Conservation (phyloP, 1,284 basidiomycete species). For the Ceratobasidium sp. region DNA sequence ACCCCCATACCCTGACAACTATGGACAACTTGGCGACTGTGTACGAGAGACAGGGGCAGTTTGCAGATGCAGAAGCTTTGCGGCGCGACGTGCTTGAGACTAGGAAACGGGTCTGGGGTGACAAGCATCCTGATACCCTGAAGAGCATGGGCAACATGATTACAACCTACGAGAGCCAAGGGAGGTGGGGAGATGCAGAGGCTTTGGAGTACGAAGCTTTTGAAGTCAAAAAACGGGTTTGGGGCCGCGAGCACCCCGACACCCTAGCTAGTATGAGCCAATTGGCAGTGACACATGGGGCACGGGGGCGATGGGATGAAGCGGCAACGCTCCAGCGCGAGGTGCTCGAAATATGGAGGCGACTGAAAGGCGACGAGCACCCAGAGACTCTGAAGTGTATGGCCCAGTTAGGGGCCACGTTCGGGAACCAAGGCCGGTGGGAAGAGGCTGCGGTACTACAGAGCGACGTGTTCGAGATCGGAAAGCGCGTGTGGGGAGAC, state of each 20-base stretch:
- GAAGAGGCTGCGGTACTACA: not conserved
- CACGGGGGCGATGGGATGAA: not conserved
- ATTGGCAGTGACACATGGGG: not conserved
- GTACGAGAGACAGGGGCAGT: not conserved
- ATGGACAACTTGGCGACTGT: not conserved
- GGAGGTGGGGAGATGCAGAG: constrained; percentile 11
- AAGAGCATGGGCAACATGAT: not conserved
- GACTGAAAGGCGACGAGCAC: too few species aligned
- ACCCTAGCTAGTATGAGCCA: not conserved
- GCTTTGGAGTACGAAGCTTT: not conserved
- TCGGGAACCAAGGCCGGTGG: not conserved
- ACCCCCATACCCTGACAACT: not conserved
- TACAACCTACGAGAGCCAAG: not conserved
- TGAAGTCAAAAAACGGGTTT: not conserved
- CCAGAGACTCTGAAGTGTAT: too few species aligned
- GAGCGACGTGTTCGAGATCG: not conserved
- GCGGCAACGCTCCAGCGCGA: not conserved
- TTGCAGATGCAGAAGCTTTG: not conserved
- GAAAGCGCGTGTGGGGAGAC: constrained; percentile 3
- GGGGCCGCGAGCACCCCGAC: not conserved
- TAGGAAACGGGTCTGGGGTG: constrained; percentile 3
- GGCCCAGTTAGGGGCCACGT: not conserved
- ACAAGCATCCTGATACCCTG: constrained; percentile 7
- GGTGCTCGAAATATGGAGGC: not conserved
- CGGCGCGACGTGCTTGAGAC: not conserved